Base-by-base conservation (phyloP, 164 flowering plant species). In the Warburgia ugandensis region DNA sequence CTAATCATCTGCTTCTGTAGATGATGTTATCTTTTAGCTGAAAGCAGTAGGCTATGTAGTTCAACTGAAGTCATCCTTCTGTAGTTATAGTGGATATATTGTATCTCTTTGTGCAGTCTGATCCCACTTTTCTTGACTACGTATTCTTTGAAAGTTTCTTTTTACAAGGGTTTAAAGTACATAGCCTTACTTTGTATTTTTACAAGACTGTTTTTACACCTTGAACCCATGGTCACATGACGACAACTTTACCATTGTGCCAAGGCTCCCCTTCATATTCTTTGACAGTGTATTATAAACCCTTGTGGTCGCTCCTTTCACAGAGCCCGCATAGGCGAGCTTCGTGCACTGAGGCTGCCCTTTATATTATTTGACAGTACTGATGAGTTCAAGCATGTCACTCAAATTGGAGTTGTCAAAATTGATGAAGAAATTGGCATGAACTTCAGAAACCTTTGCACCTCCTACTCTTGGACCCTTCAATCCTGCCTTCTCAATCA, bases 351-450 rank as follows among this genome's bases (percentile, higher is more conserved):
- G n/a, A n/a, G n/a, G n/a, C n/a, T n/a, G n/a, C n/a, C n/a, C n/a
- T n/a, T n/a, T n/a, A n/a, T n/a, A n/a, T n/a, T n/a, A n/a, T n/a
- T n/a, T 72, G 21, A 66, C 74, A 29, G 63, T 26, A 22, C 47
- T 42, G 40, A 76, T 70, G 54, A 76, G 79, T 29, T 66, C 58
- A 45, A 68, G 72, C 73, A 77, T 74, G 61, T 73, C 77, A 48
- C 30, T 54, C 29, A 75, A 74, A 50, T 70, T 72, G 11, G 78
- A 58, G 19, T 54, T 54, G 13, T 68, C 69, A 21, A 43, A 45
- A 50, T 76, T 76, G 48, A 77, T 50, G 51, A 79, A 68, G 69
- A 74, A 74, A 50, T 74, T 74, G 8, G 74, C 77, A 46, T 70
- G 79, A 29, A 70, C 31, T 0, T 61, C 46, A 3, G 78, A 79